Conservation (phyloP, 768 basidiomycete genomes). For the Collybiopsis confluens region DNA sequence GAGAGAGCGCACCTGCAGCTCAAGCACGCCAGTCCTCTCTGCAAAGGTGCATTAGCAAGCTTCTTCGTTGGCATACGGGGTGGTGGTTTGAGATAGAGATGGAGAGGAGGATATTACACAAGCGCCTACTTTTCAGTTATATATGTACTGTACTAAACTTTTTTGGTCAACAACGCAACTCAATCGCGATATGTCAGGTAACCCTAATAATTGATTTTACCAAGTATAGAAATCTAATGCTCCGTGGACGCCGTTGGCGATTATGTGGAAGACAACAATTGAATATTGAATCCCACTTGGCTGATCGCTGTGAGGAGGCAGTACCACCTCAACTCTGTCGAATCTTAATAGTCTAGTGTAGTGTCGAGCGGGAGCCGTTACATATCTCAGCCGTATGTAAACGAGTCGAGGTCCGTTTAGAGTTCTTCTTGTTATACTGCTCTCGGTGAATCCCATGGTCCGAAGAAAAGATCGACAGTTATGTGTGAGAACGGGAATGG, state of each 20-base stretch:
- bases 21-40: constrained; percentile 34
- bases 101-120: background rate
- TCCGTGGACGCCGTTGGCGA: too few species aligned
- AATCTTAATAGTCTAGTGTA: too few species aligned
- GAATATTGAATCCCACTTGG: too few species aligned
- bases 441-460: background rate
- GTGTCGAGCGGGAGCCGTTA: too few species aligned
- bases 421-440: background rate
- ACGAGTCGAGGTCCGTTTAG: background rate
- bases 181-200: background rate
- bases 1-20: constrained; percentile 24
- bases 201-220: background rate
- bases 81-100: constrained; percentile 7
- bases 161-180: too few species aligned
- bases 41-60: constrained; percentile 23
- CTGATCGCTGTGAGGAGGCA: too few species aligned
- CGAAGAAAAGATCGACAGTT: too few species aligned
- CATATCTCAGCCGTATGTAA: background rate
- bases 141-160: too few species aligned
- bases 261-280: too few species aligned
- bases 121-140: background rate
- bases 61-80: constrained; percentile 26
- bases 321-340: too few species aligned
- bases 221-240: too few species aligned
- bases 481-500: too few species aligned